Percentiles rank a stretch among this genome's conserved stretches.
phyloP scores from a whole-genome alignment of 495 filamentous ascomycete genomes.

The Cladorrhinum samala region DNA sequence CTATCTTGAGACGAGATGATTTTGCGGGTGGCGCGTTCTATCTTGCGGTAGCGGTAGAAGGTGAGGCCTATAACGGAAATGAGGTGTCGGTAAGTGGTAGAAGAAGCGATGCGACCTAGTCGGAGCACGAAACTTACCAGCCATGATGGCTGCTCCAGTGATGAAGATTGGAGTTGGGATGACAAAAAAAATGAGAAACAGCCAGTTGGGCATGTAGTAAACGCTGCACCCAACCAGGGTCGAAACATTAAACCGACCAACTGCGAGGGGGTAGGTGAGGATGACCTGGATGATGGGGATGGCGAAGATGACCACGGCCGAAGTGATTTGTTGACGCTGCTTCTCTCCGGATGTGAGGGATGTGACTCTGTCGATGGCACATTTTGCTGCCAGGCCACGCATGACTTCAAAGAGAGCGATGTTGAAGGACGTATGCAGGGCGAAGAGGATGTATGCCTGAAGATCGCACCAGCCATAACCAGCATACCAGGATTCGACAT shows the following conservation, averaged over 20 bases:
- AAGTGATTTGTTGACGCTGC: constrained; percentile 47
- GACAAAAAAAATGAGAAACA: constrained; percentile 56
- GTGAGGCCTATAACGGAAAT: constrained; percentile 48
- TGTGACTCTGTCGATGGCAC: constrained; percentile 51
- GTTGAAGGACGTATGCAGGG: constrained; percentile 54
- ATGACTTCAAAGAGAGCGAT: constrained; percentile 66
- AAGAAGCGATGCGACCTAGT: neutral
- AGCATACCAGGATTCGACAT: constrained; percentile 61
- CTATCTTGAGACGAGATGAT: constrained; percentile 51
- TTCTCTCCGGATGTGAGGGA: constrained; percentile 46
- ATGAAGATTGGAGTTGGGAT: constrained; percentile 63
- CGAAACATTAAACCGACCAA: constrained; percentile 65
- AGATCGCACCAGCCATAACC: constrained; percentile 80
- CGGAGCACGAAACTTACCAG: constrained; percentile 50
- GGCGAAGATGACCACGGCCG: constrained; percentile 63
- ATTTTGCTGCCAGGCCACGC: constrained; percentile 68
- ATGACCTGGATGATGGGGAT: constrained; percentile 59
- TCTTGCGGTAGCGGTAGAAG: constrained; percentile 58
- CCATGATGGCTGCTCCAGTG: constrained; percentile 58
- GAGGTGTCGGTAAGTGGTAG: constrained; percentile 12
- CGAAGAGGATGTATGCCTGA: constrained; percentile 55
- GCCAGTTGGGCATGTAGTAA: constrained; percentile 63
- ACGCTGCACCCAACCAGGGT: constrained; percentile 68
- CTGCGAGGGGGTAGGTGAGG: constrained; percentile 63
- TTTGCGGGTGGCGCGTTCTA: constrained; percentile 55